A percentile compares a stretch with the other conserved stretches of the same genome.
phyloP scores from a whole-genome alignment of 306 rosid genomes.

The Arachis hypogaea region DNA sequence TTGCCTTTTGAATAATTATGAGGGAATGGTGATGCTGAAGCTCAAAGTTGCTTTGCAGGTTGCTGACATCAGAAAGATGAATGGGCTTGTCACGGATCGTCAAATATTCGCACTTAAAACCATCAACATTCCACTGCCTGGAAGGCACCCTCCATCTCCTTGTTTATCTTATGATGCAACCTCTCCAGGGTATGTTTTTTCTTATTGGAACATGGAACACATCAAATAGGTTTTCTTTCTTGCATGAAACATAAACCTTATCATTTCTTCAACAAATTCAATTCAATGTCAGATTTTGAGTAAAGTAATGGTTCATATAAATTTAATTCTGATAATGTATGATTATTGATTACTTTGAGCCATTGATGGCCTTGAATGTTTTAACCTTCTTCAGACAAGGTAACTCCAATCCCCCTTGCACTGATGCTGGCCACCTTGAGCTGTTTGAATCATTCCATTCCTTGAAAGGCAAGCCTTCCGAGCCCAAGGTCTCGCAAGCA shows the following conservation, averaged over 20 bases:
- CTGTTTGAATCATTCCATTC: slow-evolving; percentile 70
- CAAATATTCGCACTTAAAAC: slow-evolving; percentile 90
- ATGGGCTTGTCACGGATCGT: slow-evolving; percentile 80
- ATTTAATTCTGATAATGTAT: too few species aligned
- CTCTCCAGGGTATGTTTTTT: slow-evolving; percentile 42
- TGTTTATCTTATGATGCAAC: slow-evolving; percentile 59
- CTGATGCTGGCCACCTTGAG: slow-evolving; percentile 40
- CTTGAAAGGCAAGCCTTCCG: slow-evolving; percentile 50
- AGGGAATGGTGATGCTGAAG: too few species aligned
- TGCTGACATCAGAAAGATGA: slow-evolving; percentile 76
- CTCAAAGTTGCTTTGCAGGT: slow-evolving; percentile 40
- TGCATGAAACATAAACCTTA: neutral
- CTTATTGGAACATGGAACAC: slow-evolving; percentile 21
- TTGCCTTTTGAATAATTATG: too few species aligned
- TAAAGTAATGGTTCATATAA: too few species aligned
- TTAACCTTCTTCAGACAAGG: slow-evolving; percentile 44
- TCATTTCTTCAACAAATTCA: too few species aligned
- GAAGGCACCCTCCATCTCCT: slow-evolving; percentile 92
- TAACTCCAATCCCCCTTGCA: slow-evolving; percentile 46
- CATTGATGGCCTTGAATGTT: slow-evolving; percentile 26
- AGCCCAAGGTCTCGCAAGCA: slow-evolving; percentile 59
- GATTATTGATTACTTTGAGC: slow-evolving; percentile 10
- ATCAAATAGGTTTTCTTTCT: slow-evolving; percentile 11
- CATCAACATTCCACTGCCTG: slow-evolving; percentile 86
- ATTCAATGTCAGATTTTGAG: too few species aligned